A percentile compares a stretch with the other conserved stretches of the same genome.
Conservation (phyloP, 768 basidiomycete genomes). For the Bullera alba region DNA sequence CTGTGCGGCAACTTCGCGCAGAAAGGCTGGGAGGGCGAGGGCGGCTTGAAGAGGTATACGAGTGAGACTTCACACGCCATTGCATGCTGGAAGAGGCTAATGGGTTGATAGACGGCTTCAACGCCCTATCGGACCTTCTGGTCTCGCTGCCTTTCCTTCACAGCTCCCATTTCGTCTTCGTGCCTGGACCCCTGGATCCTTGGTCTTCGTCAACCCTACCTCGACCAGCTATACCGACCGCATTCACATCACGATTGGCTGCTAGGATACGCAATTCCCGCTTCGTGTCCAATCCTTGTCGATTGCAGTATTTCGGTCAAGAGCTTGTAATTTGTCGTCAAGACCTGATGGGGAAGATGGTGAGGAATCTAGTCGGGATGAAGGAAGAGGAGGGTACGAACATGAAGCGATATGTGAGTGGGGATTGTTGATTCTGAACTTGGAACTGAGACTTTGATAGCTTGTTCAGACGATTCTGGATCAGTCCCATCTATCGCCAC, state of each 20-base stretch:
- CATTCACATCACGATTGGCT: slow-evolving; percentile 63
- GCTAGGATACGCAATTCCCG: slow-evolving; percentile 69
- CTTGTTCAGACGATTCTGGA: slow-evolving; percentile 94
- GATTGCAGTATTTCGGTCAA: slow-evolving; percentile 89
- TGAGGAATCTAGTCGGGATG: slow-evolving; percentile 81
- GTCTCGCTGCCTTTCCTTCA: slow-evolving; percentile 72
- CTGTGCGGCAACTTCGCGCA: slow-evolving; percentile 94
- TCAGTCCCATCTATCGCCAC: slow-evolving; percentile 85
- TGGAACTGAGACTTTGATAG: slow-evolving; percentile 48
- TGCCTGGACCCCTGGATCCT: slow-evolving; percentile 89
- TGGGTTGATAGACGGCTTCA: slow-evolving; percentile 53
- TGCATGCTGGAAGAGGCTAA: background rate
- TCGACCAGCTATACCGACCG: slow-evolving; percentile 68
- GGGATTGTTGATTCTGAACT: background rate
- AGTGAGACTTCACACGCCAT: slow-evolving; percentile 51
- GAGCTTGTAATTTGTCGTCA: slow-evolving; percentile 92
- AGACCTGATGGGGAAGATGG: slow-evolving; percentile 86
- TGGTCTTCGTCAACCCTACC: slow-evolving; percentile 71
- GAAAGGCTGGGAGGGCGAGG: slow-evolving; percentile 67
- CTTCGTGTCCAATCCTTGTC: slow-evolving; percentile 84
- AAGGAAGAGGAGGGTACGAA: slow-evolving; percentile 69
- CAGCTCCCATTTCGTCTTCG: slow-evolving; percentile 80
- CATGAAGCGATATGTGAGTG: slow-evolving; percentile 76
- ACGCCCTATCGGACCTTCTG: slow-evolving; percentile 76
- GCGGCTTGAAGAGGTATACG: slow-evolving; percentile 73